phyloP scores from a whole-genome alignment of 495 filamentous ascomycete genomes.

The Podospora didyma region DNA sequence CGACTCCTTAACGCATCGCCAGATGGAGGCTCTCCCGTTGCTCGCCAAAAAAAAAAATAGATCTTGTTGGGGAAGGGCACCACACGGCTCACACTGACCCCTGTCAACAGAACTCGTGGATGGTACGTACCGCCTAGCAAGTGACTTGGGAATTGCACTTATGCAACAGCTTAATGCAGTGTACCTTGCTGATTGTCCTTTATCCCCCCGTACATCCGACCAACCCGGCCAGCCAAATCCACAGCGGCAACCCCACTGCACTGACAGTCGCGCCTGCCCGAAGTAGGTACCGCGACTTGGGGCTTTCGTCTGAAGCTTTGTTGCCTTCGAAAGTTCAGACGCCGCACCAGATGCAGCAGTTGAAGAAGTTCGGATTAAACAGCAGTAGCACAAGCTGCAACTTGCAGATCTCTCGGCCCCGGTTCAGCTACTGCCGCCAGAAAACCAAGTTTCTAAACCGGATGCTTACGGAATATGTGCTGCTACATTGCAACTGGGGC shows the following conservation, averaged over 20 bases:
- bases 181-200: constrained; percentile 11
- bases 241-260: constrained; percentile 25
- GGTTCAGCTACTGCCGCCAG: no score
- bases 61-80: constrained; percentile 36
- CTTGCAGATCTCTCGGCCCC: no score
- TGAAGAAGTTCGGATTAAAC: no score
- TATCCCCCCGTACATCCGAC: constrained; percentile 17
- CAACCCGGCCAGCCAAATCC: constrained; percentile 18
- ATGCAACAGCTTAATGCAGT: constrained; percentile 14
- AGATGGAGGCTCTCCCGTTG: constrained; percentile 11
- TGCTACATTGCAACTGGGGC: no score
- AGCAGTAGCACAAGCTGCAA: no score
- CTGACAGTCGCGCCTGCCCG: constrained; percentile 8
- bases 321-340: no score
- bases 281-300: constrained; percentile 22
- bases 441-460: no score
- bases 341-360: no score
- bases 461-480: no score
- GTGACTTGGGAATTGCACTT: constrained; percentile 16
- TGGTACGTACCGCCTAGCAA: background rate
- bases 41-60: constrained; percentile 32
- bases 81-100: constrained; percentile 16
- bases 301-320: no score
- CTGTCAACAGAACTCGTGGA: constrained; percentile 17
- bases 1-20: constrained; percentile 7